A percentile compares a stretch with the other conserved stretches of the same genome.
Evolutionary conservation across 78 protist species (phyloP).

Genomic region (Dictyostelium capitatum): DNA sequence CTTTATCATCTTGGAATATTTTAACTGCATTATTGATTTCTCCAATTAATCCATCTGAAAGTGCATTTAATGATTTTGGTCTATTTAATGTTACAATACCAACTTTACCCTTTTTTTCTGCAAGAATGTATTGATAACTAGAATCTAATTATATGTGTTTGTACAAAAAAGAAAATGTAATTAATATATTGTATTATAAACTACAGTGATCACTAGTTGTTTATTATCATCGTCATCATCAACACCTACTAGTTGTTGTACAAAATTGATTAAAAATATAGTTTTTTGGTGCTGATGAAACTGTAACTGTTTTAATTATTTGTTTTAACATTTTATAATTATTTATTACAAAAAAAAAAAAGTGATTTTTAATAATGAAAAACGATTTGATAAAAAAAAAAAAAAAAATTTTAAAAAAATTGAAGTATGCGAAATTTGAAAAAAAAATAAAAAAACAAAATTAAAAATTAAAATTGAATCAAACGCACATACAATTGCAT

Average conservation of each 20-base stretch:
- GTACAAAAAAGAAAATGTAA: not conserved
- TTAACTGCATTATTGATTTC: conserved; percentile 85
- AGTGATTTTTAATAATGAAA: not conserved
- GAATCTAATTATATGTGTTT: not conserved
- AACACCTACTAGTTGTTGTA: not conserved
- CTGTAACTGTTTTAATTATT: not conserved
- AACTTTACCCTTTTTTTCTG: conserved; percentile 75
- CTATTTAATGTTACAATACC: conserved; percentile 90
- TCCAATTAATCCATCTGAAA: conserved; percentile 85
- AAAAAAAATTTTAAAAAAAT: no score
- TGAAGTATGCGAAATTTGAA: no score
- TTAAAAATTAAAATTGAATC: no score
- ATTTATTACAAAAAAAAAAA: not conserved
- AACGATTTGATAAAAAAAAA: no score
- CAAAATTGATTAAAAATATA: conserved; percentile 8
- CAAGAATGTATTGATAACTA: conserved; percentile 61
- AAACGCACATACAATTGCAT: no score
- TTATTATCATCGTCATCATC: not conserved
- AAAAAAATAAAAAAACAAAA: no score
- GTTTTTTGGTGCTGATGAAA: not conserved
- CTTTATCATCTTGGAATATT: conserved; percentile 85
- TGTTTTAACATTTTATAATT: conserved; percentile 7
- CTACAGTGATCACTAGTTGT: not conserved
- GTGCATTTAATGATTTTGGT: conserved; percentile 98
- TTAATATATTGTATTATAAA: not conserved